Conservation (phyloP, 176 grass and related monocot species). For the Lolium multiflorum region DNA sequence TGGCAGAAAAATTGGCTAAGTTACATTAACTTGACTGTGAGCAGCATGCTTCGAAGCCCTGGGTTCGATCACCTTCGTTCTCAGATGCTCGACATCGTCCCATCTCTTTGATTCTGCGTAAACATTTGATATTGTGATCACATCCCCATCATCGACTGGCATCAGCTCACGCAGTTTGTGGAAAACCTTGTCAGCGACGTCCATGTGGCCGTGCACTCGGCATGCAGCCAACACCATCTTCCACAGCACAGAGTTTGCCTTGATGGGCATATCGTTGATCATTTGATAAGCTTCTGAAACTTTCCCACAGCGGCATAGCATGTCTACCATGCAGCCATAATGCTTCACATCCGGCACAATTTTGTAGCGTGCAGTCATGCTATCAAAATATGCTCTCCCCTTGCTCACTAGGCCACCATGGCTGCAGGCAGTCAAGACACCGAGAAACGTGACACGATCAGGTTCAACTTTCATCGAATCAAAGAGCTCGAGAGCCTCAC, state of each 20-base stretch:
- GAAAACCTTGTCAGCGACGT: constrained; percentile 42
- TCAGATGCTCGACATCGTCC: constrained; percentile 66
- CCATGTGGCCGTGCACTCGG: constrained; percentile 42
- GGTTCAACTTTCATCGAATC: constrained; percentile 58
- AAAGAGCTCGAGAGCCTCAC: constrained; percentile 62
- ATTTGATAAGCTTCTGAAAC: constrained; percentile 71
- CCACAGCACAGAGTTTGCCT: constrained; percentile 58
- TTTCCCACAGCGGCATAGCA: constrained; percentile 63
- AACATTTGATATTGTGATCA: constrained; percentile 61
- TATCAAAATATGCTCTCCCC: constrained; percentile 56
- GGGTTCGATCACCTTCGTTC: constrained; percentile 41
- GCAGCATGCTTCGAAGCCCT: constrained; percentile 49
- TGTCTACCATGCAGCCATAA: constrained; percentile 81
- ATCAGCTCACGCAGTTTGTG: constrained; percentile 34
- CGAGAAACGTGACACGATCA: constrained; percentile 61
- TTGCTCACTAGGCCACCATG: constrained; percentile 64
- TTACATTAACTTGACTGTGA: constrained; percentile 54
- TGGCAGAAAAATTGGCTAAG: background rate
- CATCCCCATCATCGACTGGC: constrained; percentile 41
- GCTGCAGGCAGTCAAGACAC: constrained; percentile 76
- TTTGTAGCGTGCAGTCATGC: constrained; percentile 56
- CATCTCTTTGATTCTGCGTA: constrained; percentile 77
- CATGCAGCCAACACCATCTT: constrained; percentile 80
- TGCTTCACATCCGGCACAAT: constrained; percentile 72
- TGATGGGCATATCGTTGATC: constrained; percentile 54